Evolutionary conservation across 2,329 filamentous ascomycete species (phyloP).

Genomic region (Trichophyton simii): DNA sequence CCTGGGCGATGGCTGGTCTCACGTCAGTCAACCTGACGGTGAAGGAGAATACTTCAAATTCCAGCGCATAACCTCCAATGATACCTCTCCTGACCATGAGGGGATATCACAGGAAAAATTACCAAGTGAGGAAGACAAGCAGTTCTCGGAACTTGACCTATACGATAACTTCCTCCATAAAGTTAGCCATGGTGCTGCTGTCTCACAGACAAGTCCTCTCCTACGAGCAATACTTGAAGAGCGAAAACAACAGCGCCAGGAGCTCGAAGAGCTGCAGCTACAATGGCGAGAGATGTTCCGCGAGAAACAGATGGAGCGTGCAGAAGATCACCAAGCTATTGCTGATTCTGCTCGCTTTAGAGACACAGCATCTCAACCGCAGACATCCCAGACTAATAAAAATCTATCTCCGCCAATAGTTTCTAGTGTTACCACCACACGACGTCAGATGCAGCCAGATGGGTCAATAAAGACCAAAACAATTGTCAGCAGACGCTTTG

Average conservation of each 20-base stretch:
- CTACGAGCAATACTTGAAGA: slow-evolving; percentile 26
- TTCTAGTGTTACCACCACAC: slow-evolving; percentile 46
- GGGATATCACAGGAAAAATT: slow-evolving; percentile 15
- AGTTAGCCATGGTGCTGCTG: slow-evolving; percentile 23
- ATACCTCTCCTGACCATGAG: background rate
- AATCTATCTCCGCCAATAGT: slow-evolving; percentile 29
- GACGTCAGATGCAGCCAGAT: slow-evolving; percentile 43
- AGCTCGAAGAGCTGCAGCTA: slow-evolving; percentile 13
- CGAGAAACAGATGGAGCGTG: slow-evolving; percentile 12
- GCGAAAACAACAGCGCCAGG: slow-evolving; percentile 16
- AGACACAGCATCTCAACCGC: background rate
- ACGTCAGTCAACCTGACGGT: slow-evolving; percentile 16
- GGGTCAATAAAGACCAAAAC: slow-evolving; percentile 47
- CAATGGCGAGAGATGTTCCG: slow-evolving; percentile 6
- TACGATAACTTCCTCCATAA: slow-evolving; percentile 40
- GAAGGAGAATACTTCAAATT: slow-evolving; percentile 11
- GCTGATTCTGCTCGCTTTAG: background rate
- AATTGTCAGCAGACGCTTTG: slow-evolving; percentile 46
- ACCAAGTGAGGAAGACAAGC: slow-evolving; percentile 22
- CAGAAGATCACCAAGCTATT: background rate
- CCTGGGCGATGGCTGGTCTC: slow-evolving; percentile 30
- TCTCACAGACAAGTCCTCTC: slow-evolving; percentile 24
- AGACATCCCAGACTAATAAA: background rate
- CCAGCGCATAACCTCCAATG: slow-evolving; percentile 1
- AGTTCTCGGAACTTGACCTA: slow-evolving; percentile 40